Conservation (phyloP, 2,329 filamentous ascomycete species). For the Bertia moriformis region DNA sequence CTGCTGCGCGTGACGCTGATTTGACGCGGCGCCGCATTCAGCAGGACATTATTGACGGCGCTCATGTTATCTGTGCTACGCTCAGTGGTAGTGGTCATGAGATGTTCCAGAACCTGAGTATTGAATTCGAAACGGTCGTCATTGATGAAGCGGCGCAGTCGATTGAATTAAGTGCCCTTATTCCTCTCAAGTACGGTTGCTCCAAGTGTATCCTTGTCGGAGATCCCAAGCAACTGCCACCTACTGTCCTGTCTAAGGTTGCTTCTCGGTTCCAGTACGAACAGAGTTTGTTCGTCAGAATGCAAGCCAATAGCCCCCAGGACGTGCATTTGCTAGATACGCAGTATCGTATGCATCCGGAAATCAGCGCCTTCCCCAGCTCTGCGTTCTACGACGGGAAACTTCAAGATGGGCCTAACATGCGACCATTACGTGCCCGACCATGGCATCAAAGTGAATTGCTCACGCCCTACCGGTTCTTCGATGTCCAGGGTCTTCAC, state of each 20-base stretch:
- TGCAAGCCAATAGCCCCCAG: slow-evolving; percentile 81
- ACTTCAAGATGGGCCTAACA: slow-evolving; percentile 71
- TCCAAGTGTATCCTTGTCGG: slow-evolving; percentile 93
- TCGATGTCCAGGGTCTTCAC: slow-evolving; percentile 83
- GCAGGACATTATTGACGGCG: slow-evolving; percentile 77
- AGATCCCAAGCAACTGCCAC: slow-evolving; percentile 92
- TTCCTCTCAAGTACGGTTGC: slow-evolving; percentile 93
- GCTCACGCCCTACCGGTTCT: slow-evolving; percentile 89
- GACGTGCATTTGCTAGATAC: slow-evolving; percentile 91
- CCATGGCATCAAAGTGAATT: slow-evolving; percentile 76
- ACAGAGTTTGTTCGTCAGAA: slow-evolving; percentile 93
- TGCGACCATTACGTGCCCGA: slow-evolving; percentile 60
- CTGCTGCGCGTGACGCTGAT: slow-evolving; percentile 69
- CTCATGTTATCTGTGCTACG: slow-evolving; percentile 87
- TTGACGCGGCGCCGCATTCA: slow-evolving; percentile 72
- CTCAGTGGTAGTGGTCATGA: slow-evolving; percentile 92
- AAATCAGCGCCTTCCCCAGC: slow-evolving; percentile 85
- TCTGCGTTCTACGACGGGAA: slow-evolving; percentile 80
- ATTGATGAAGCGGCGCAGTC: slow-evolving; percentile 98
- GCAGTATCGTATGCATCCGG: slow-evolving; percentile 98
- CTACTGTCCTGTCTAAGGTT: slow-evolving; percentile 86
- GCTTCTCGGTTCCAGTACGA: slow-evolving; percentile 89
- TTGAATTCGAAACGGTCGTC: slow-evolving; percentile 96
- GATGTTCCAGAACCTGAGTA: slow-evolving; percentile 84
- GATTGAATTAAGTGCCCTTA: slow-evolving; percentile 89